Conservation (phyloP, 495 filamentous ascomycete species). For the Oidiodendron maius region DNA sequence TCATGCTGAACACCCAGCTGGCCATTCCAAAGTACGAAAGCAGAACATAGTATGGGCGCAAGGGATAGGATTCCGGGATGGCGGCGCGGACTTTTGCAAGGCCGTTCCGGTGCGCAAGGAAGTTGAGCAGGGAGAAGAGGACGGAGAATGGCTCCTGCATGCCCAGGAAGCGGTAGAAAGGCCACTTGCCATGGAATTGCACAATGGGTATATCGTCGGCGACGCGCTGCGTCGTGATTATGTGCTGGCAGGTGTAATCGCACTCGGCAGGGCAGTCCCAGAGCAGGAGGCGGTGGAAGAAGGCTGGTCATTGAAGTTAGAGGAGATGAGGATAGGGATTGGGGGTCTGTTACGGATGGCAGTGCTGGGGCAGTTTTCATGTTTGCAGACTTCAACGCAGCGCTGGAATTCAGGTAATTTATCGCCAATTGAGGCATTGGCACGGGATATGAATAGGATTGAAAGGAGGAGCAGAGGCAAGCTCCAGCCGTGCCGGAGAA, state of each 20-base stretch:
- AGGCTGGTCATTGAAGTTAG: conserved; percentile 40
- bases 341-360: conserved; percentile 42
- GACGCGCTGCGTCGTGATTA: conserved; percentile 71
- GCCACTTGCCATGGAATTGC: conserved; percentile 99
- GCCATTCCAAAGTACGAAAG: conserved; percentile 78
- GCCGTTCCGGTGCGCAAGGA: conserved; percentile 78
- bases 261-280: conserved; percentile 88
- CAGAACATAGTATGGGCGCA: conserved; percentile 72
- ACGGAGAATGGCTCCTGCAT: conserved; percentile 94
- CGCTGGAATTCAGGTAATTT: conserved; percentile 80
- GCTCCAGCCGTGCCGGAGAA: conserved; percentile 15
- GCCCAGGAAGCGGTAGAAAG: conserved; percentile 81
- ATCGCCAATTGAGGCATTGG: conserved; percentile 75
- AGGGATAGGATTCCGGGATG: conserved; percentile 65
- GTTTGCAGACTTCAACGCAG: conserved; percentile 78
- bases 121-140: conserved; percentile 86
- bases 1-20: conserved; percentile 79
- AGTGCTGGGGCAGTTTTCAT: conserved; percentile 68
- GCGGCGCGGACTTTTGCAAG: conserved; percentile 59
- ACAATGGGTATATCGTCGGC: conserved; percentile 60
- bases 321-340: conserved; percentile 1
- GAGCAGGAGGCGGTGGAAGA: conserved; percentile 65
- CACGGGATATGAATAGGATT: conserved; percentile 16
- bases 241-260: conserved; percentile 97
- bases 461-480: conserved; percentile 11